These are phyloP conservation scores for Colletotrichum spaethianum DNA, from an alignment of 2,329 filamentous ascomycete genomes.

Conservation along the genomic window DNA sequence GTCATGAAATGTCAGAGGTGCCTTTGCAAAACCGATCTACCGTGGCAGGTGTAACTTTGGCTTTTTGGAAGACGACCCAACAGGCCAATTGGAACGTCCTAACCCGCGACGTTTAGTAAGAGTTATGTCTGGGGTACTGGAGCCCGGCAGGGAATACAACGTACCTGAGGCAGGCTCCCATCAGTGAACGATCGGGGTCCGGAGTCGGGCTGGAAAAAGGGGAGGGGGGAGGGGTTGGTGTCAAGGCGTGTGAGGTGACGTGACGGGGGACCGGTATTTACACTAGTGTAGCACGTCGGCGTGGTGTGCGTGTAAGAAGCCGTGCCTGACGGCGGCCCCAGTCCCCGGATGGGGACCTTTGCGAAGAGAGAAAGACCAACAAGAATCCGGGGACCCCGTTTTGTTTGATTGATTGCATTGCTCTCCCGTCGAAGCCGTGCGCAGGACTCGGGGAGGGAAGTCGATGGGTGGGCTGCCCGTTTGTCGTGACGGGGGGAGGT, in stretches of 20 bases:
- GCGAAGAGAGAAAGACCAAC: background rate
- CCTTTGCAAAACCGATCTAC: background rate
- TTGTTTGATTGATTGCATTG: conserved; percentile 4
- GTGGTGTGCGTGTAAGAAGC: background rate
- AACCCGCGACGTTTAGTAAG: background rate
- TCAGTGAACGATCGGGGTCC: background rate
- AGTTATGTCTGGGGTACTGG: background rate
- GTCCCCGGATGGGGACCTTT: background rate
- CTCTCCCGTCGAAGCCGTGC: background rate
- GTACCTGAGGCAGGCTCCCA: background rate
- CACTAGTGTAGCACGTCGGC: too few relatives aligned
- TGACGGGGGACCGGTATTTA: background rate
- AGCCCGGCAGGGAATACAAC: background rate
- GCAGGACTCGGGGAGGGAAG: background rate
- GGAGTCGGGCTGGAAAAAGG: background rate
- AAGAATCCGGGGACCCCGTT: conserved; percentile 27
- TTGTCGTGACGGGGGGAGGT: background rate
- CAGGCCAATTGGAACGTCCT: background rate
- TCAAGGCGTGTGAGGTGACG: background rate
- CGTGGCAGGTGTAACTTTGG: background rate
- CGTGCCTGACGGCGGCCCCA: background rate
- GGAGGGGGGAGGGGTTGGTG: background rate
- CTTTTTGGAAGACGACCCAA: background rate
- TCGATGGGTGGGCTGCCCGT: background rate
- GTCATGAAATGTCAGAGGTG: conserved; percentile 17